Evolutionary conservation across 192 early-diverging fungal species (phyloP).

Genomic region (Mortierella antarctica): DNA sequence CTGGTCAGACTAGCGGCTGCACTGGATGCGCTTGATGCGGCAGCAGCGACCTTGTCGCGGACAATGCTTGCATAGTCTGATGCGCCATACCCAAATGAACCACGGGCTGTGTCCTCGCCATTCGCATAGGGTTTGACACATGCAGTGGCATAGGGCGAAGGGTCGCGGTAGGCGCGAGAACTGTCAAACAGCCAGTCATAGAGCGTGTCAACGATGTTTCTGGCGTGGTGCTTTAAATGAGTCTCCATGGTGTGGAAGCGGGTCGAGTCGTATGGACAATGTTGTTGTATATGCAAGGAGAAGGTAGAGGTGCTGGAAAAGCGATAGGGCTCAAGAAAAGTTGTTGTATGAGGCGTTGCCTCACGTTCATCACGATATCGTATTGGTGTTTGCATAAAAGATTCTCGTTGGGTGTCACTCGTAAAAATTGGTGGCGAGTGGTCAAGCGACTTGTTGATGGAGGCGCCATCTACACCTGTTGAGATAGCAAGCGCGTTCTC

Average conservation of each 20-base stretch:
- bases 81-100: neutral
- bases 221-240: slow-evolving; percentile 13
- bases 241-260: slow-evolving; percentile 4
- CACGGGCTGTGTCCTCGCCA: neutral
- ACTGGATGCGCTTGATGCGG: slow-evolving; percentile 16
- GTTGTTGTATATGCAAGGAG: neutral
- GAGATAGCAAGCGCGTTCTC: no score
- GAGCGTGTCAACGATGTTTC: slow-evolving; percentile 19
- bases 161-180: neutral
- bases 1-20: neutral
- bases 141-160: neutral
- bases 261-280: neutral
- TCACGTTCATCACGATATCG: no score
- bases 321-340: neutral
- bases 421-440: no score
- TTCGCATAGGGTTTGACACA: slow-evolving; percentile 16
- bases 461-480: no score
- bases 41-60: slow-evolving; percentile 16
- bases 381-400: no score
- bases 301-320: neutral
- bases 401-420: no score
- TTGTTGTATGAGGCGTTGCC: no score
- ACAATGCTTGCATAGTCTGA: neutral
- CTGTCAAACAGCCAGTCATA: slow-evolving; percentile 32
- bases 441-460: no score